Evolutionary conservation across 2,329 filamentous ascomycete genomes (phyloP).

Genomic region (Orbilia javanica): DNA sequence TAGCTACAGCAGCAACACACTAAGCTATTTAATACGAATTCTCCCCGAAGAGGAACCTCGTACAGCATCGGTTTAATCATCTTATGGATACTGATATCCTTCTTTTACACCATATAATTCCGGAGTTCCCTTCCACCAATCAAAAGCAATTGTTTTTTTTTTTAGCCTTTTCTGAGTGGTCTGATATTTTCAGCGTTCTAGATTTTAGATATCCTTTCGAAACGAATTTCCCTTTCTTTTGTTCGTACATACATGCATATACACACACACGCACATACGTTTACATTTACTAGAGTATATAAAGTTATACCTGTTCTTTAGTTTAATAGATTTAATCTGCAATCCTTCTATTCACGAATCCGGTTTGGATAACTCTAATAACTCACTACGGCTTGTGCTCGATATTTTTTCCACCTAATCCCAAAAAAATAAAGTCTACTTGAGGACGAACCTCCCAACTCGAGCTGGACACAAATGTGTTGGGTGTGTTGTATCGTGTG

Average conservation of each 20-base stretch:
- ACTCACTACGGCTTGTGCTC: too few species aligned
- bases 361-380: too few species aligned
- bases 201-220: constrained; percentile 11
- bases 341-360: not conserved
- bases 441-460: too few species aligned
- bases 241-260: not conserved
- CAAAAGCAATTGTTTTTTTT: constrained; percentile 27
- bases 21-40: not conserved
- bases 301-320: too few species aligned
- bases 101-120: constrained; percentile 25
- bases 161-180: not conserved
- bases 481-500: not conserved
- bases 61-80: not conserved
- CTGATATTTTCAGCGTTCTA: constrained; percentile 17
- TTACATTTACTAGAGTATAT: not conserved
- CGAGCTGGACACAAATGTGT: too few species aligned
- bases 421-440: too few species aligned
- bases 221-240: not conserved
- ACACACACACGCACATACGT: not conserved
- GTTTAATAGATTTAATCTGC: not conserved
- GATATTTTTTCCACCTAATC: too few species aligned
- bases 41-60: constrained; percentile 3
- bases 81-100: not conserved
- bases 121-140: not conserved
- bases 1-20: constrained; percentile 10